These are phyloP conservation scores for Diaporthe citri DNA, from an alignment of 2,329 filamentous ascomycete species.

Conservation along the genomic window DNA sequence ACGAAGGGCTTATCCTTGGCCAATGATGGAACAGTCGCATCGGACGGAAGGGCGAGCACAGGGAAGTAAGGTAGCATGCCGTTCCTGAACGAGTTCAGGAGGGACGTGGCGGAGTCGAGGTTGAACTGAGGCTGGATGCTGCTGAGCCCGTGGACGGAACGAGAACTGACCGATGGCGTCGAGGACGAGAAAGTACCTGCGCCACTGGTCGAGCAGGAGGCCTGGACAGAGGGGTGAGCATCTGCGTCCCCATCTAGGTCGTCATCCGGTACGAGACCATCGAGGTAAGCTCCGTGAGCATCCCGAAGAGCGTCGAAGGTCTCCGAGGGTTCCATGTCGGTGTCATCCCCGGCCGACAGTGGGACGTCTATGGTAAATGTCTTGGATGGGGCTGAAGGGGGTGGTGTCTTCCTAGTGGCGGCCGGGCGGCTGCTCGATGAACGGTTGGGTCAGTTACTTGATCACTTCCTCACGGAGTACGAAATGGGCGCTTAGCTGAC, in stretches of 20 bases:
- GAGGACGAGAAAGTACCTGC: slow-evolving; percentile 43
- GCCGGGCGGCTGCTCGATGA: slow-evolving; percentile 31
- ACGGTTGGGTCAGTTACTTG: not conserved
- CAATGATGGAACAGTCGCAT: slow-evolving; percentile 58
- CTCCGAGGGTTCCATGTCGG: slow-evolving; percentile 45
- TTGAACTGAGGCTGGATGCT: slow-evolving; percentile 67
- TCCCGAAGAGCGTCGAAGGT: slow-evolving; percentile 58
- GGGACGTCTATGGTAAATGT: slow-evolving; percentile 67
- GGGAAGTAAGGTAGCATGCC: slow-evolving; percentile 59
- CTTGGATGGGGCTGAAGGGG: slow-evolving; percentile 57
- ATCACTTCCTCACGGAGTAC: not conserved
- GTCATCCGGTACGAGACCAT: slow-evolving; percentile 45
- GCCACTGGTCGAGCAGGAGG: slow-evolving; percentile 40
- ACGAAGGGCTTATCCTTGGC: slow-evolving; percentile 64
- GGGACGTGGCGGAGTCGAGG: slow-evolving; percentile 62
- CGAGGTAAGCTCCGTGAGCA: slow-evolving; percentile 57
- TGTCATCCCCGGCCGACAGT: slow-evolving; percentile 55
- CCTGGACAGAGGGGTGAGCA: slow-evolving; percentile 18
- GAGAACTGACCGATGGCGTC: slow-evolving; percentile 47
- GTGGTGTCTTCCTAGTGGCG: slow-evolving; percentile 44
- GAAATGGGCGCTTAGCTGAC: slow-evolving; percentile 52
- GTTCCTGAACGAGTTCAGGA: slow-evolving; percentile 57
- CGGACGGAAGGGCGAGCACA: slow-evolving; percentile 56
- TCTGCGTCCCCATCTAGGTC: slow-evolving; percentile 39
- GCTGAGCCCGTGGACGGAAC: slow-evolving; percentile 48